A percentile compares a stretch with the other conserved stretches of the same genome.
Conservation (phyloP, 163 green algal genomes). For the Volvox carteri region DNA sequence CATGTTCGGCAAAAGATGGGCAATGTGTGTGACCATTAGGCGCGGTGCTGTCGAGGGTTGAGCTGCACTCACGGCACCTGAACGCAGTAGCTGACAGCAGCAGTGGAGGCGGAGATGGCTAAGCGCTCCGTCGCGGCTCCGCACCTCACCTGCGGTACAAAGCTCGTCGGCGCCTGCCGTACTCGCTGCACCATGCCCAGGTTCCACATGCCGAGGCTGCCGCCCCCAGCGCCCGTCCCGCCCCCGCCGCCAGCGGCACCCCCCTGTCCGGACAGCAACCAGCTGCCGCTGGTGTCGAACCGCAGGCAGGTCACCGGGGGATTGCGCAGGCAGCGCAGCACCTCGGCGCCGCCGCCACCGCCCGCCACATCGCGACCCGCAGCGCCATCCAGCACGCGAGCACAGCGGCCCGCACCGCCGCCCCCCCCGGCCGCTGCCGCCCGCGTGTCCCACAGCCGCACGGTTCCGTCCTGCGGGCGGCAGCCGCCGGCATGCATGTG, state of each 20-base stretch:
- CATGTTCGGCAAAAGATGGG: background rate
- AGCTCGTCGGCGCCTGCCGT: background rate
- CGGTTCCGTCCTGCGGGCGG: conserved; percentile 42
- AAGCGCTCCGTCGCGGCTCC: background rate
- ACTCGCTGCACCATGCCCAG: conserved; percentile 18
- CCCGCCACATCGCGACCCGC: conserved; percentile 3
- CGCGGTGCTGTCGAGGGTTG: background rate
- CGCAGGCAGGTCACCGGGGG: conserved; percentile 34
- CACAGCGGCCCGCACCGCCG: background rate
- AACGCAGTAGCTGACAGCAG: background rate
- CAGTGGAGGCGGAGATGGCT: background rate
- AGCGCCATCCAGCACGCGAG: background rate
- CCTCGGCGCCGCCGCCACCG: conserved; percentile 13
- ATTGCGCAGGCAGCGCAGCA: conserved; percentile 43
- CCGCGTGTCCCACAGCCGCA: conserved; percentile 43
- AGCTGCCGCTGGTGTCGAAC: conserved; percentile 48
- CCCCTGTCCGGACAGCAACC: conserved; percentile 38
- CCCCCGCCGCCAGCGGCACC: background rate
- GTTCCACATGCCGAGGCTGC: conserved; percentile 39
- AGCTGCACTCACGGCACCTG: background rate
- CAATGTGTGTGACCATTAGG: background rate
- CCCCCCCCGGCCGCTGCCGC: background rate
- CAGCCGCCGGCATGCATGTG: too few relatives aligned
- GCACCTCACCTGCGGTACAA: conserved; percentile 38
- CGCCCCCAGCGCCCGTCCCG: background rate